Evolutionary conservation across 176 grass and related monocot genomes (phyloP).

Genomic region (Zoysia pacifica): DNA sequence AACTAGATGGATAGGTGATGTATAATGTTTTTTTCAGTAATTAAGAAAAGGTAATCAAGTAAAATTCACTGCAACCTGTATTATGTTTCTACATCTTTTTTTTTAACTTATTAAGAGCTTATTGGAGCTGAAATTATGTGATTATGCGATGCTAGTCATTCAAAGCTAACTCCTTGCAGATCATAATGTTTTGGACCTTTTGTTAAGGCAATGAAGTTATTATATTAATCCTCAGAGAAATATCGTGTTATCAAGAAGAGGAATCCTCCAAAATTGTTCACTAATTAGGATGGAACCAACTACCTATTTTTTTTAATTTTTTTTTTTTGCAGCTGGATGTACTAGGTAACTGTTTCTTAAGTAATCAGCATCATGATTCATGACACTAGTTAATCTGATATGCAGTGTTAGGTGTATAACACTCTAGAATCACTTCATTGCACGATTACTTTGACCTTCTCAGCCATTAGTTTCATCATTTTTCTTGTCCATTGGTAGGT

Average conservation of each 20-base stretch:
- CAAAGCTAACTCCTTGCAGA: slow-evolving; percentile 22
- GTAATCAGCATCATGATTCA: slow-evolving; percentile 24
- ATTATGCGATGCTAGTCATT: slow-evolving; percentile 26
- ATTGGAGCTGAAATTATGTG: slow-evolving; percentile 3
- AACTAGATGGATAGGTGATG: background rate
- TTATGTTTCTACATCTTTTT: background rate
- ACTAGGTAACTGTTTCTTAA: slow-evolving; percentile 13
- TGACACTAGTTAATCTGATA: slow-evolving; percentile 36
- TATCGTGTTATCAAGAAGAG: background rate
- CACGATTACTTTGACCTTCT: no score
- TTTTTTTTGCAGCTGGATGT: background rate
- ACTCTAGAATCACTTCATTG: slow-evolving; percentile 8
- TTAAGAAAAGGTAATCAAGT: background rate
- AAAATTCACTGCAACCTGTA: slow-evolving; percentile 1
- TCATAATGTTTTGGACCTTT: background rate
- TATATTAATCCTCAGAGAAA: slow-evolving; percentile 1
- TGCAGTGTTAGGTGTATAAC: slow-evolving; percentile 31
- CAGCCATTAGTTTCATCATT: no score
- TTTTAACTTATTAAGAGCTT: background rate
- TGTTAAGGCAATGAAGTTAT: background rate
- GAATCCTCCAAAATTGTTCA: background rate
- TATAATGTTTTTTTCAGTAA: background rate
- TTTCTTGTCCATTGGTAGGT: no score
- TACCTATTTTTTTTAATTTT: no score
- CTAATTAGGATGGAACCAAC: background rate